Evolutionary conservation across 1,139 yeast genomes (phyloP).

Genomic region (Hyphopichia fennica): DNA sequence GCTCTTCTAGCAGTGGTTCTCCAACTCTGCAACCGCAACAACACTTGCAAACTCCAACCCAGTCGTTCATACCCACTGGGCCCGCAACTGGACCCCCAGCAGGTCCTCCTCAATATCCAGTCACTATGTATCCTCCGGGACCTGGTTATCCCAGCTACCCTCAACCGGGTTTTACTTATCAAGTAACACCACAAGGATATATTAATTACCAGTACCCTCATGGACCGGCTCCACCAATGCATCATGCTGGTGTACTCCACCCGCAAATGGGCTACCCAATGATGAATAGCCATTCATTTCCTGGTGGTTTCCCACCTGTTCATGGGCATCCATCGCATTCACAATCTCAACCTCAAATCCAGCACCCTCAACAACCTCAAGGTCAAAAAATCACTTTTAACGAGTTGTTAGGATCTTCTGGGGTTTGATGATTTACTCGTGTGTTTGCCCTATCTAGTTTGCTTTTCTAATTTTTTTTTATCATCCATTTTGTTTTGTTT

Average conservation of each 20-base stretch:
- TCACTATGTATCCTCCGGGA: slow-evolving; percentile 28
- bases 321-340: slow-evolving; percentile 6
- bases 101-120: slow-evolving; percentile 29
- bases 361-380: slow-evolving; percentile 9
- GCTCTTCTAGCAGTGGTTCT: slow-evolving; percentile 7
- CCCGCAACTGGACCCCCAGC: not conserved
- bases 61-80: not conserved
- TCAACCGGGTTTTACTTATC: slow-evolving; percentile 31
- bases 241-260: too few species aligned
- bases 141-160: slow-evolving; percentile 5
- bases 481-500: slow-evolving; percentile 1
- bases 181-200: slow-evolving; percentile 32
- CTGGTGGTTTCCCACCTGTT: slow-evolving; percentile 3
- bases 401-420: slow-evolving; percentile 41
- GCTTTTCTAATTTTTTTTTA: not conserved
- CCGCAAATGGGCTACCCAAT: slow-evolving; percentile 3
- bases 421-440: slow-evolving; percentile 10
- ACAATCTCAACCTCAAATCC: slow-evolving; percentile 4
- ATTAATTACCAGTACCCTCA: slow-evolving; percentile 18
- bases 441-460: not conserved
- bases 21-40: slow-evolving; percentile 8
- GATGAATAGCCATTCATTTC: slow-evolving; percentile 8
- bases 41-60: not conserved
- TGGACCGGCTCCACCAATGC: slow-evolving; percentile 7
- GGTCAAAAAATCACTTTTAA: slow-evolving; percentile 45